Evolutionary conservation across 2,329 filamentous ascomycete genomes (phyloP).

Genomic region (Elsinoe ampelina): DNA sequence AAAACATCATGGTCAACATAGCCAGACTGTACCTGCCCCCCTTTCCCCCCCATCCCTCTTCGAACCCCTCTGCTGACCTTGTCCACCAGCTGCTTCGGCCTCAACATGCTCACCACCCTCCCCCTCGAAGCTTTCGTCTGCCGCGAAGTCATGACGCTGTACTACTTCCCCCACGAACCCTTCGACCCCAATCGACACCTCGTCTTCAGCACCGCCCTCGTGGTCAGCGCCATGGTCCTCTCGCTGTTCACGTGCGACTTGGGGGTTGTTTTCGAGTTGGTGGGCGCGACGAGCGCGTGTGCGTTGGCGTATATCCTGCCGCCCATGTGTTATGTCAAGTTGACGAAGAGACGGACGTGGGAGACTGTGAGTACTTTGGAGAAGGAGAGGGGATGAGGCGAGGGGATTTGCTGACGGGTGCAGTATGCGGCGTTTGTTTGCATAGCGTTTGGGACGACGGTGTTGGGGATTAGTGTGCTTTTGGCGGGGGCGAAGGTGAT

Average conservation of each 20-base stretch:
- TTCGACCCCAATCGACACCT: slow-evolving; percentile 80
- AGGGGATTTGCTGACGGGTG: slow-evolving; percentile 18
- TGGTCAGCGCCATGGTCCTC: slow-evolving; percentile 67
- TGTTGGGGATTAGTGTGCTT: slow-evolving; percentile 72
- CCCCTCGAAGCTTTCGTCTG: slow-evolving; percentile 97
- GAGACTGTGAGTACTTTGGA: slow-evolving; percentile 19
- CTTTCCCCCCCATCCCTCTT: neutral
- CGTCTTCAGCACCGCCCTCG: slow-evolving; percentile 71
- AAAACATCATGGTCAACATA: slow-evolving; percentile 90
- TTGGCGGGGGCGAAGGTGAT: slow-evolving; percentile 62
- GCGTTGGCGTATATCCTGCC: slow-evolving; percentile 92
- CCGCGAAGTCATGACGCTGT: slow-evolving; percentile 89
- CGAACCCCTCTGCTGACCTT: neutral
- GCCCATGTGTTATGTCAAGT: slow-evolving; percentile 87
- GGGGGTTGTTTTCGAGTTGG: slow-evolving; percentile 88
- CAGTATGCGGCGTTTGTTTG: slow-evolving; percentile 61
- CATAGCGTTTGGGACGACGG: slow-evolving; percentile 66
- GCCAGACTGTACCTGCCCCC: slow-evolving; percentile 61
- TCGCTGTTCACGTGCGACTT: slow-evolving; percentile 86
- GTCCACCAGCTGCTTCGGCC: slow-evolving; percentile 64
- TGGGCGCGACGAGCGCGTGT: slow-evolving; percentile 89
- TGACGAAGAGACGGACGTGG: slow-evolving; percentile 59
- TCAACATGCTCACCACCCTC: slow-evolving; percentile 97
- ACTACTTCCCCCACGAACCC: slow-evolving; percentile 61
- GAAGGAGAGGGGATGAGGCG: neutral